These are phyloP conservation scores for Acrocalymma vagum DNA, from an alignment of 2,329 filamentous ascomycete species.

Conservation along the genomic window DNA sequence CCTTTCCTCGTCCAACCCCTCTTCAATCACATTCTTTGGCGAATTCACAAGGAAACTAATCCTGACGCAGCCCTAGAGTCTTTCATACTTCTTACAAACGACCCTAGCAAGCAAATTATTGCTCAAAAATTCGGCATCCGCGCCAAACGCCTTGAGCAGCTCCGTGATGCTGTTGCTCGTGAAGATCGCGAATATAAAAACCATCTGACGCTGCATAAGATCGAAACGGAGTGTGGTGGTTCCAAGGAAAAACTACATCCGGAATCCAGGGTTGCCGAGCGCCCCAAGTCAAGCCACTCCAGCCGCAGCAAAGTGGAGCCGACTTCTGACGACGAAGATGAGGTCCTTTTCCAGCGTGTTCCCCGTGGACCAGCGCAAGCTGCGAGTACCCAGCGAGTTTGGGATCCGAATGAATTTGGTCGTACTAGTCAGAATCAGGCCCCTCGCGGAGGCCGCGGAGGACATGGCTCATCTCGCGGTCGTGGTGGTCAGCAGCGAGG, in stretches of 20 bases:
- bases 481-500: constrained; percentile 32
- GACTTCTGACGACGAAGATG: constrained; percentile 48
- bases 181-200: constrained; percentile 59
- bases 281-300: constrained; percentile 38
- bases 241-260: constrained; percentile 19
- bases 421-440: constrained; percentile 42
- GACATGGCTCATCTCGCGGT: constrained; percentile 29
- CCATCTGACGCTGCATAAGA: constrained; percentile 46
- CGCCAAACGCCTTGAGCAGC: constrained; percentile 58
- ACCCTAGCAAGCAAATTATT: constrained; percentile 54
- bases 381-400: constrained; percentile 44
- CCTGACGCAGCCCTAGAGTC: constrained; percentile 57
- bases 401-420: constrained; percentile 59
- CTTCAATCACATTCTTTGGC: constrained; percentile 62
- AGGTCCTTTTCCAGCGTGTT: constrained; percentile 47
- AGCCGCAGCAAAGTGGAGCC: constrained; percentile 23
- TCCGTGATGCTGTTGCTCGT: constrained; percentile 57
- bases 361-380: constrained; percentile 43
- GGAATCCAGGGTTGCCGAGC: constrained; percentile 27
- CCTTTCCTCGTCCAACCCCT: constrained; percentile 54
- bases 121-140: constrained; percentile 61
- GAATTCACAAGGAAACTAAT: constrained; percentile 59
- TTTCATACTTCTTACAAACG: constrained; percentile 62
- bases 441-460: constrained; percentile 43
- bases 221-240: constrained; percentile 39